These are phyloP conservation scores for Parasarocladium wereldwijsianum DNA, from an alignment of 2,329 filamentous ascomycete species.

Conservation along the genomic window DNA sequence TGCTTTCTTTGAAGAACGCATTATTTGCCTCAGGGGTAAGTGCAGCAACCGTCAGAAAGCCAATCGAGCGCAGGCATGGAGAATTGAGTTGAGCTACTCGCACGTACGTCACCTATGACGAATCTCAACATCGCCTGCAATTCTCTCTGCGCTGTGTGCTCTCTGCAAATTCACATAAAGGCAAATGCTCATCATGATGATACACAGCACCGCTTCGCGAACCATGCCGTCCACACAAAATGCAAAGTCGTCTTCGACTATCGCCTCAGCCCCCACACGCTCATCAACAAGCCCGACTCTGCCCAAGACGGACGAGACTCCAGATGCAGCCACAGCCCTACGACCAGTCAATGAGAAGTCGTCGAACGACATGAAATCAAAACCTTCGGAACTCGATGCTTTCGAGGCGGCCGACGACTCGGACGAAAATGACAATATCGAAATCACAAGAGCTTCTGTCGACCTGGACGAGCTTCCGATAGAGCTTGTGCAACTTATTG, in stretches of 20 bases:
- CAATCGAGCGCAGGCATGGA: no score
- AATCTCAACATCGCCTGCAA: no score
- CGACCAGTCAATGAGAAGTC: no score
- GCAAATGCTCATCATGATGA: slow-evolving; percentile 13
- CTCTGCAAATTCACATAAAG: neutral
- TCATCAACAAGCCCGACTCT: slow-evolving; percentile 9
- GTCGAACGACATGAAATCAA: slow-evolving; percentile 1
- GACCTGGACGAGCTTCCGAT: slow-evolving; percentile 85
- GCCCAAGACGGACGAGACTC: slow-evolving; percentile 11
- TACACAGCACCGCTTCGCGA: slow-evolving; percentile 12
- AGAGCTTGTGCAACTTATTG: slow-evolving; percentile 78
- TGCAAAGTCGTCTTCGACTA: slow-evolving; percentile 14
- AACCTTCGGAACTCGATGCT: slow-evolving; percentile 18
- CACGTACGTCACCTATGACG: no score
- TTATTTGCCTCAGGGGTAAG: no score
- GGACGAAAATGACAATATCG: slow-evolving; percentile 28
- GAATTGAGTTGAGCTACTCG: no score
- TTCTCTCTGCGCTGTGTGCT: no score
- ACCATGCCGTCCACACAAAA: slow-evolving; percentile 19
- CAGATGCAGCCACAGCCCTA: slow-evolving; percentile 1
- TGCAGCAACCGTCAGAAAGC: no score
- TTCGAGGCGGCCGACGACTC: slow-evolving; percentile 31
- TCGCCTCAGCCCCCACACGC: slow-evolving; percentile 15
- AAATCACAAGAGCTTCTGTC: slow-evolving; percentile 40
- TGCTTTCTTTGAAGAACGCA: neutral